Evolutionary conservation across 164 flowering plant species (phyloP), one percentile per base, ranked within the genome.

Genomic region (Echeveria elegans): DNA sequence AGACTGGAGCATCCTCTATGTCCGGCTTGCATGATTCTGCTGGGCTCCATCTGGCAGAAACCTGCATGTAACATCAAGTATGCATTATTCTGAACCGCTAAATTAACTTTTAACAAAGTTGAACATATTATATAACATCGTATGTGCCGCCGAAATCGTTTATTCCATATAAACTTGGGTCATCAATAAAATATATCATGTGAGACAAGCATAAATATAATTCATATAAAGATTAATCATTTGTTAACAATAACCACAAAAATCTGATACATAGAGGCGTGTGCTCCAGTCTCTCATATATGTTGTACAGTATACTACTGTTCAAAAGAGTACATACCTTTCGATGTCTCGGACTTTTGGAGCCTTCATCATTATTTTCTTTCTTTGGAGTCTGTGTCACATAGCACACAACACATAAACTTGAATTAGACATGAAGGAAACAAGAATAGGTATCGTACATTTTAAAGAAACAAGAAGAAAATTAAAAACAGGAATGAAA

Each of bases 1-100:
- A 91, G 28, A 83, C 76, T 41, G 96, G 97, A 75, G 97, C 97
- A 64, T 91, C 97, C 56, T 82, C 89, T 59, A 87, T 69, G 15
- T 68, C 28, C 31, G 97, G 97, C 72, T 81, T 81, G 71, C 87
- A 86, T 47, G 88, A 75, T 72, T 86, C 92, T 53, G 71, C 63
- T 38, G 96, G 93, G 69, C 64, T 72, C 96, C 97, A 91, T 76
- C 86, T 81, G 38, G 83, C 82, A 38, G 79, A 75, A n/a, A 81
- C 72, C 96, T 91, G 79, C 7, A 34, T n/a, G n/a, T 48, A 72
- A 69, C 29, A 78, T 50, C 30, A 82, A 9, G 43, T 6, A 29
- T 66, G 16, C 63, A 19, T 43, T 4, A 43, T 43, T 43, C 1
- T 4, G 47, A 43, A 34, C 16, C 3, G 18, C 47, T 43, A 43